These are phyloP conservation scores for Aspergillus ellipticus DNA, from an alignment of 495 filamentous ascomycete genomes.

Conservation along the genomic window DNA sequence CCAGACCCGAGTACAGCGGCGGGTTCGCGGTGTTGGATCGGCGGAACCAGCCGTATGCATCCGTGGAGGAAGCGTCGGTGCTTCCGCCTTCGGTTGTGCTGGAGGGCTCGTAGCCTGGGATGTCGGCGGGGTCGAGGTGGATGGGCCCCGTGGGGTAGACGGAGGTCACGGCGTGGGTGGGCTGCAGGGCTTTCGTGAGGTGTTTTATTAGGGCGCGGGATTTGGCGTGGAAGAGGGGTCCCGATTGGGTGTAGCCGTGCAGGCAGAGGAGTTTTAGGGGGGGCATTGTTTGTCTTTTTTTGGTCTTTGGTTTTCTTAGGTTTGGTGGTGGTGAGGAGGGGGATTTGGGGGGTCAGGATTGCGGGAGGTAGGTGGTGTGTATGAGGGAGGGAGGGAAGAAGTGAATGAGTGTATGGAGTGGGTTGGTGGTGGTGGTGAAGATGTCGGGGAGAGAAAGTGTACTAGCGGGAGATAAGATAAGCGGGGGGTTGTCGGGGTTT, in stretches of 20 bases:
- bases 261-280: conserved; percentile 56
- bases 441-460: not conserved
- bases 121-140: conserved; percentile 60
- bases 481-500: not conserved
- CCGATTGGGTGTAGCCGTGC: conserved; percentile 85
- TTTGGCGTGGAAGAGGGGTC: conserved; percentile 81
- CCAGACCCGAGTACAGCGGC: conserved; percentile 62
- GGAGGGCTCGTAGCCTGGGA: conserved; percentile 59
- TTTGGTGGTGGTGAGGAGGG: not conserved
- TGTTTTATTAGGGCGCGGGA: conserved; percentile 80
- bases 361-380: not conserved
- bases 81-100: conserved; percentile 5
- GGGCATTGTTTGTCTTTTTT: conserved; percentile 15
- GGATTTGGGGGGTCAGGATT: not conserved
- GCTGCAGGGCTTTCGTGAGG: conserved; percentile 67
- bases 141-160: conserved; percentile 52
- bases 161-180: conserved; percentile 45
- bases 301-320: not conserved
- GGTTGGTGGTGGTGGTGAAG: too few species aligned
- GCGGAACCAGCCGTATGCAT: conserved; percentile 83
- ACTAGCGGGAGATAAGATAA: not conserved
- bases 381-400: not conserved
- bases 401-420: not conserved
- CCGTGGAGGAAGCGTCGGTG: conserved; percentile 42
- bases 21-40: conserved; percentile 46